phyloP scores from a whole-genome alignment of 352 stramenopile genomes.

The Phytophthora brassicae region DNA sequence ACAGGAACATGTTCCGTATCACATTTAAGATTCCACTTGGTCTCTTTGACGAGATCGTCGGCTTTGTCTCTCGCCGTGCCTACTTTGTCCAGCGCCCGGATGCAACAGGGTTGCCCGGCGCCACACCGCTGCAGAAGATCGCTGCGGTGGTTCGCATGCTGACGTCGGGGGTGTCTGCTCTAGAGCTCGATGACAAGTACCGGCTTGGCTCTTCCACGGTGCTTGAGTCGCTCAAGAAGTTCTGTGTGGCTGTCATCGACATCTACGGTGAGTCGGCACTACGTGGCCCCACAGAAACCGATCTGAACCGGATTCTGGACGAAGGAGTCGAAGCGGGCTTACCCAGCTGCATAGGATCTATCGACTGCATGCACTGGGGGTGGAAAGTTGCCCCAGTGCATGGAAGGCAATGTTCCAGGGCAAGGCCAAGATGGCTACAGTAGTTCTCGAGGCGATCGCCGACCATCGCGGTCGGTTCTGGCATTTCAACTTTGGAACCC shows the following conservation, averaged over 20 bases:
- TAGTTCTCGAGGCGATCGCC: neutral
- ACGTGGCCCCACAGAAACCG: neutral
- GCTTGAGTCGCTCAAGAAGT: neutral
- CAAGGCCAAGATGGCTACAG: neutral
- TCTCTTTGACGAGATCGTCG: neutral
- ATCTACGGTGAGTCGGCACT: neutral
- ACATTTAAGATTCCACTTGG: neutral
- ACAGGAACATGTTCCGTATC: neutral
- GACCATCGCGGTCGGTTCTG: neutral
- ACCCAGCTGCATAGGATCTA: too few species aligned
- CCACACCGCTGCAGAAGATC: neutral
- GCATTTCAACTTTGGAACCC: neutral
- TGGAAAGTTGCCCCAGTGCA: neutral
- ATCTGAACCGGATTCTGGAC: neutral
- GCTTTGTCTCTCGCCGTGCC: neutral
- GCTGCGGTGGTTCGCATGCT: neutral
- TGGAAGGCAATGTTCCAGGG: neutral
- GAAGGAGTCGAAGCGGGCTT: too few species aligned
- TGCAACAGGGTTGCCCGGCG: neutral
- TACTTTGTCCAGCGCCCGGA: neutral
- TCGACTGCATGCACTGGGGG: neutral
- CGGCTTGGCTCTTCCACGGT: neutral
- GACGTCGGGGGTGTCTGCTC: neutral
- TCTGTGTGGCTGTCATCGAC: neutral
- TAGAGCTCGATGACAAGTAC: constrained; percentile 1